Conservation (phyloP, 1,139 yeast species). For the Sugiyamaella novakii region DNA sequence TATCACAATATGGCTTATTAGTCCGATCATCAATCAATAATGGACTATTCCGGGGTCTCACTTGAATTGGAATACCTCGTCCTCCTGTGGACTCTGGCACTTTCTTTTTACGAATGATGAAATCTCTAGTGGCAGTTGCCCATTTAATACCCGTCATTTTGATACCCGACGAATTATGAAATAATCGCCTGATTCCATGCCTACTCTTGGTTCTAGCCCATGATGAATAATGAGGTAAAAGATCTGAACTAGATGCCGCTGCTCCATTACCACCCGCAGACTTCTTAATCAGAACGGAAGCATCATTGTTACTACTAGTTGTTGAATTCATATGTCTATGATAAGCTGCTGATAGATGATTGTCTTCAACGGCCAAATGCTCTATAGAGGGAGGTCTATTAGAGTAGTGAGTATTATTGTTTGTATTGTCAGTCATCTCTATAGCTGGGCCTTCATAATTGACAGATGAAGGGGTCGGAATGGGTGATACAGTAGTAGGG, state of each 20-base stretch:
- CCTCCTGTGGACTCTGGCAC: constrained; percentile 67
- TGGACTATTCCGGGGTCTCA: constrained; percentile 35
- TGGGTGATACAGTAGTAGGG: too few relatives aligned
- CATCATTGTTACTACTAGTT: constrained; percentile 9
- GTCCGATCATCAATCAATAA: constrained; percentile 65
- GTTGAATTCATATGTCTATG: constrained; percentile 11
- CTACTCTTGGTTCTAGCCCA: constrained; percentile 33
- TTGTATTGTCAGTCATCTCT: constrained; percentile 10
- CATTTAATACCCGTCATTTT: constrained; percentile 11
- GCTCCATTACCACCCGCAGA: constrained; percentile 1
- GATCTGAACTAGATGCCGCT: constrained; percentile 27
- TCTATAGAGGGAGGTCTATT: constrained; percentile 8
- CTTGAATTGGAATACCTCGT: constrained; percentile 65
- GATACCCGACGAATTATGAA: constrained; percentile 10
- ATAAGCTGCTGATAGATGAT: constrained; percentile 1
- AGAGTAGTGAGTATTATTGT: constrained; percentile 1
- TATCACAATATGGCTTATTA: constrained; percentile 62
- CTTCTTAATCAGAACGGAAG: constrained; percentile 16
- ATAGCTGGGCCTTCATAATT: constrained; percentile 10
- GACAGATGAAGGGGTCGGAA: not conserved
- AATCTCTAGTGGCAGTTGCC: constrained; percentile 28
- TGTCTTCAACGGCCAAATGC: not conserved
- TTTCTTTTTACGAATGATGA: constrained; percentile 48
- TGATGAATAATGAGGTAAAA: constrained; percentile 34
- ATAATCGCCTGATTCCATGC: constrained; percentile 5